A percentile compares a stretch with the other conserved stretches of the same genome.
phyloP scores from a whole-genome alignment of 306 rosid genomes.

The Acacia crassicarpa region DNA sequence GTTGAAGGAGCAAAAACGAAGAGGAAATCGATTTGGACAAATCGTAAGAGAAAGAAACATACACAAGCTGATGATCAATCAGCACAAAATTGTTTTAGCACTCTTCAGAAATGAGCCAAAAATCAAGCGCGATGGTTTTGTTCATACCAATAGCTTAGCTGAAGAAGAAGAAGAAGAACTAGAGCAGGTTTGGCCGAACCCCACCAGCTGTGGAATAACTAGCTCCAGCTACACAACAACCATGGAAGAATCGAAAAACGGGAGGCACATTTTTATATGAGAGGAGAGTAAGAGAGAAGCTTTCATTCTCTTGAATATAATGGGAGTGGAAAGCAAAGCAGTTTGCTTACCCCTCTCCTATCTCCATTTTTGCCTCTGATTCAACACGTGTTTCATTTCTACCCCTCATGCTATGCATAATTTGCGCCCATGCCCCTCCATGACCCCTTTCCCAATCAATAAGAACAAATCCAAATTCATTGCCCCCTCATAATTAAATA shows the following conservation, averaged over 20 bases:
- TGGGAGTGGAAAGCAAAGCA: neutral
- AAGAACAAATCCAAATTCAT: neutral
- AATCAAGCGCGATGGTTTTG: constrained; percentile 7
- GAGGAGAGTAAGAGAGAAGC: neutral
- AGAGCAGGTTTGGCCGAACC: constrained; percentile 16
- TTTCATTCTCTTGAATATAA: neutral
- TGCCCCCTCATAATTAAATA: neutral
- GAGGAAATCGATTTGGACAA: neutral
- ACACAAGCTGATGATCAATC: neutral
- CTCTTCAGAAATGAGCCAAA: neutral
- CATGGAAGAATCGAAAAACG: neutral
- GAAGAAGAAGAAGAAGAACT: neutral
- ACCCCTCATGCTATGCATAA: neutral
- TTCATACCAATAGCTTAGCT: constrained; percentile 31
- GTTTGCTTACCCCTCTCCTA: neutral
- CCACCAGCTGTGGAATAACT: neutral
- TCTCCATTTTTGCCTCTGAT: neutral
- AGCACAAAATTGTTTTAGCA: neutral
- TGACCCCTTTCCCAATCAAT: neutral
- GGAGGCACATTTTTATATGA: neutral
- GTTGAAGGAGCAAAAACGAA: neutral
- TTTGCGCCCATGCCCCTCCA: neutral
- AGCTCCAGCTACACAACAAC: neutral
- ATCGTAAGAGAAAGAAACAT: neutral
- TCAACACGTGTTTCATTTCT: neutral